Evolutionary conservation across 768 basidiomycete genomes (phyloP), one percentile per base, ranked within the genome.

Genomic region (Leucocoprinus sp.): DNA sequence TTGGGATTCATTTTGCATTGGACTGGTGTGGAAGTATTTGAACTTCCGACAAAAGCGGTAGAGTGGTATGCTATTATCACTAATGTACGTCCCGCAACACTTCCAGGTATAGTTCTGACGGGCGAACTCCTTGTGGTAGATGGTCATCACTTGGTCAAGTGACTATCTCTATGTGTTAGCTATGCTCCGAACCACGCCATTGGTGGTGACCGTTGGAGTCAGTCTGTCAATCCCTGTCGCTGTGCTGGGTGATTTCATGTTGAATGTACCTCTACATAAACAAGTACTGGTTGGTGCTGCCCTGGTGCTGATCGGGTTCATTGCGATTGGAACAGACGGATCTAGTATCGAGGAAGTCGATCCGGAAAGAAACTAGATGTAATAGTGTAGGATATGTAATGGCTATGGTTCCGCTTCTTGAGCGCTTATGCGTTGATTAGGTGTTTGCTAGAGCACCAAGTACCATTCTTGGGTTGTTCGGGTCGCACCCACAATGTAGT

Each of bases 171-270:
- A 91, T 58, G 80, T 90, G 22, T 58, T 90, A 15, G 86, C 93
- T 2, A 95, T 97, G 92, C 78, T 99, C 51, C 95, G 93, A 67
- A 99, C 95, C 5, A 93, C 93, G 1, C 93, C 93, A 0, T 67
- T 93, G 9, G 89, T 96, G 15, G 93, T 87, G 14, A 98, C 95
- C 0, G 71, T 97, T 44, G 95, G 95, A 21, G 72, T 98, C 7
- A 90, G 86, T 46, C 74, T 98, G 11, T 96, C 96, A 1, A 96
- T 97, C 60, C 95, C 93, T 4, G 69, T 93, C 42, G 91, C 96
- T 5, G 80, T 97, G 39, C 41, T 85, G 7, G 93, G 93, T 11
- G 93, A 96, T 46, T 63, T 64, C 37, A 21, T 64, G 9, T 52
- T 55, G 11, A 48, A 56, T 5, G 50, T 57, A 31, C 69, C 81